Evolutionary conservation across 768 basidiomycete species (phyloP).

Genomic region (Sporobolomyces phaffii): DNA sequence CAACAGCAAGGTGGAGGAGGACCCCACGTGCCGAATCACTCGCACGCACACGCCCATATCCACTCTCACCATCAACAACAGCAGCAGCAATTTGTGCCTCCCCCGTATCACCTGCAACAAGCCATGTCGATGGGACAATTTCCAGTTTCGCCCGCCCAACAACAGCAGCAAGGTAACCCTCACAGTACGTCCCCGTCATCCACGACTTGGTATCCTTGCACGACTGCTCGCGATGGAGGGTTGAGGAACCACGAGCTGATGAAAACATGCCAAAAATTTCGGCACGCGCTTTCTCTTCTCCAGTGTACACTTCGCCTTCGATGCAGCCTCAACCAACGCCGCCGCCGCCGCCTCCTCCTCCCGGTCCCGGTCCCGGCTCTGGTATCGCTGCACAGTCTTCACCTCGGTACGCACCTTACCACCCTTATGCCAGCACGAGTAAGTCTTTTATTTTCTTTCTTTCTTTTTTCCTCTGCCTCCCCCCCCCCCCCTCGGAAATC

Average conservation of each 20-base stretch:
- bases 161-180: not conserved
- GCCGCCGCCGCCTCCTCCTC: not conserved
- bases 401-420: slow-evolving; percentile 7
- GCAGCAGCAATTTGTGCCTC: not conserved
- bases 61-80: too few species aligned
- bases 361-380: too few species aligned
- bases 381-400: not conserved
- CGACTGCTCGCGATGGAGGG: too few species aligned
- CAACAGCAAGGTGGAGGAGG: not conserved
- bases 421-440: not conserved
- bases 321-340: slow-evolving; percentile 13
- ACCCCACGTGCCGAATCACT: not conserved
- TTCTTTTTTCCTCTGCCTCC: too few species aligned
- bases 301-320: slow-evolving; percentile 24
- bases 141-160: not conserved
- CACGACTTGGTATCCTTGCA: too few species aligned
- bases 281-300: not conserved
- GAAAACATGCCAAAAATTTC: too few species aligned
- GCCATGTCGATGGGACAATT: not conserved
- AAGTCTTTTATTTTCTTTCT: not conserved
- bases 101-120: not conserved
- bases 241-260: too few species aligned
- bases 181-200: too few species aligned
- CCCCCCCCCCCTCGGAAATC: too few species aligned
- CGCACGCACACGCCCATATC: not conserved